phyloP scores from a whole-genome alignment of 371 early-diverging fungal genomes.

The Blakeslea trispora region DNA sequence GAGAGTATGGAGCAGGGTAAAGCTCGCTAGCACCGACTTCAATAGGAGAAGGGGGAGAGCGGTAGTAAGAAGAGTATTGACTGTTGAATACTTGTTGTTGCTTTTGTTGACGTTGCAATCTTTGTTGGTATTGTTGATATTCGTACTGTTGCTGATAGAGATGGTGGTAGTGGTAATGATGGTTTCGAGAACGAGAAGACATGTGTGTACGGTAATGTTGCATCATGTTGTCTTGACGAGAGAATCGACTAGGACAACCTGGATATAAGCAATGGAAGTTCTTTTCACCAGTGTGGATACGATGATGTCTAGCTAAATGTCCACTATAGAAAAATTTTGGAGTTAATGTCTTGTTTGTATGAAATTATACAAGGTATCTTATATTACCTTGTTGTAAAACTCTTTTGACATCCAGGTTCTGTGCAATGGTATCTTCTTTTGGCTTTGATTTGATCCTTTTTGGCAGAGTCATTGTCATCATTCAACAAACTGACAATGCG shows the following conservation, averaged over 20 bases:
- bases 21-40: no score
- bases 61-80: conserved; percentile 4
- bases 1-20: no score
- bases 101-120: conserved; percentile 11
- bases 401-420: conserved; percentile 55
- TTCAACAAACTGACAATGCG: conserved; percentile 45
- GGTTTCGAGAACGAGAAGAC: conserved; percentile 63
- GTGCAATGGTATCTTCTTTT: conserved; percentile 43
- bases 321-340: conserved; percentile 55
- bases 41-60: neutral
- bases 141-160: conserved; percentile 14
- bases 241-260: conserved; percentile 78
- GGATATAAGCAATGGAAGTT: conserved; percentile 79
- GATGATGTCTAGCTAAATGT: conserved; percentile 83
- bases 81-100: neutral
- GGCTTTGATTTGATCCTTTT: conserved; percentile 2
- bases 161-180: conserved; percentile 21
- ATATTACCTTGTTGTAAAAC: conserved; percentile 59
- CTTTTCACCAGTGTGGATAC: conserved; percentile 90
- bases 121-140: conserved; percentile 13
- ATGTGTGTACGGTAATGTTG: conserved; percentile 84
- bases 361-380: neutral
- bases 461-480: conserved; percentile 13
- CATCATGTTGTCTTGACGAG: conserved; percentile 88
- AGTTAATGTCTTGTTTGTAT: neutral